A percentile compares a stretch with the other conserved stretches of the same genome.
These are phyloP conservation scores for Tausonia pullulans DNA, from an alignment of 1,284 basidiomycete species.

Conservation along the genomic window DNA sequence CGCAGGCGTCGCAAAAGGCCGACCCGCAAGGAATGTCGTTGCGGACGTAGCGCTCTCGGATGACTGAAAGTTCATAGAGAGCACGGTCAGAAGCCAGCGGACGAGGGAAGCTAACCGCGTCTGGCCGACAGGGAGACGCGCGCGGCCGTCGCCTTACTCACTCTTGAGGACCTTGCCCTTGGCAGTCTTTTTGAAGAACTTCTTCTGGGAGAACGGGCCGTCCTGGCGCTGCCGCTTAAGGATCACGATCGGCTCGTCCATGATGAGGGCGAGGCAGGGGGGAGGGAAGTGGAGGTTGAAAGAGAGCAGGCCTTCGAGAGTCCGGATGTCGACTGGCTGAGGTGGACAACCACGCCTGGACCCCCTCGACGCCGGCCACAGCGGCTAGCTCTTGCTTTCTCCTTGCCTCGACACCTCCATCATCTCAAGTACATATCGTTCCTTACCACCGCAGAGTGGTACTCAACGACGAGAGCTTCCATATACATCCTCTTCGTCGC, in stretches of 20 bases:
- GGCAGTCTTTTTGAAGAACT: slow-evolving; percentile 91
- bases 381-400: too few species aligned
- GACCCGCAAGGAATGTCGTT: slow-evolving; percentile 90
- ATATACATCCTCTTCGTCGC: too few species aligned
- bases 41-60: slow-evolving; percentile 89
- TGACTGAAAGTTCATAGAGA: slow-evolving; percentile 41
- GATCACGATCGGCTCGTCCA: slow-evolving; percentile 34
- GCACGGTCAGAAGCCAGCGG: neutral
- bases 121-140: slow-evolving; percentile 21
- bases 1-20: slow-evolving; percentile 54
- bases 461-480: too few species aligned
- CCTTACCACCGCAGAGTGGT: too few species aligned
- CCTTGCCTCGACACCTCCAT: too few species aligned
- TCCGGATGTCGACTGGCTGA: too few species aligned
- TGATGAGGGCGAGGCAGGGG: neutral
- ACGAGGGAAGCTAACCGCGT: neutral
- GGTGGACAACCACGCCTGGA: too few species aligned
- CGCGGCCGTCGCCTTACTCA: slow-evolving; percentile 28
- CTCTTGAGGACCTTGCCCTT: slow-evolving; percentile 88
- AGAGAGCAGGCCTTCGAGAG: neutral
- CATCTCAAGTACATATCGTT: too few species aligned
- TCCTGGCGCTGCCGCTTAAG: slow-evolving; percentile 62
- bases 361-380: too few species aligned
- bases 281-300: neutral
- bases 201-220: slow-evolving; percentile 64